Base-by-base conservation (phyloP, 2,329 filamentous ascomycete genomes). In the Periconia sp. region DNA sequence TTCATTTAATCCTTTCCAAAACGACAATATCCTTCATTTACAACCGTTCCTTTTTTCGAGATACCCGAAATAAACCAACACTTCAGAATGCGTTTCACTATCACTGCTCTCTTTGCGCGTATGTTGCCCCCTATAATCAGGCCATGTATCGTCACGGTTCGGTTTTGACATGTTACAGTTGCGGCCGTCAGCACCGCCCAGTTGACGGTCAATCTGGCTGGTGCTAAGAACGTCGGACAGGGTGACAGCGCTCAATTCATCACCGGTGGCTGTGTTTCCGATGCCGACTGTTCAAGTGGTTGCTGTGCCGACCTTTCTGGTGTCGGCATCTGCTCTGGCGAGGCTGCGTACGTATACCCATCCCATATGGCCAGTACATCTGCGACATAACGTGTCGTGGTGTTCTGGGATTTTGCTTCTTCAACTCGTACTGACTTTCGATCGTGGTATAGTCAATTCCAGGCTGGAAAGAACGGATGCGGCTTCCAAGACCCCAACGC, bases 401-500 rank as follows among this genome's bases (percentile, higher is more conserved):
- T 8, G 23, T 27, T 5, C 23, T 27, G 23, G 23, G 23, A 27
- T 8, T 27, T 27, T 3, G 23, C 23, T 27, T 27, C 23, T 27
- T 27, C 5, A 27, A 27, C 23, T 27, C 23, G 3, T 27, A 27
- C 23, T 27, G 23, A 27, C 23, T 27, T 27, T 27, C 8, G 23
- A 27, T 27, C 23, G 23, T 8, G 3, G 8, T 27, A 5, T 27
- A 27, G 23, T 27, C 23, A 27, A 27, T 53, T 61, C 46, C 67
- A 70, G 57, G 65, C 64, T 42, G 67, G 66, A 30, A 70, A 70
- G 62, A 65, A 61, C 6, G 66, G 67, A 9, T 70, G 67, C 42
- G 65, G 64, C 27, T 69, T 70, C 49, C 52, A 41, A 1, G 67
- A 70, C 40, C 67, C 67, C 11, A 69, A 70, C 43, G 62, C 65